Percentiles rank a stretch among this genome's conserved stretches.
These are phyloP conservation scores for Porpolomopsis calyptriformis DNA, from an alignment of 768 basidiomycete species.

Conservation along the genomic window DNA sequence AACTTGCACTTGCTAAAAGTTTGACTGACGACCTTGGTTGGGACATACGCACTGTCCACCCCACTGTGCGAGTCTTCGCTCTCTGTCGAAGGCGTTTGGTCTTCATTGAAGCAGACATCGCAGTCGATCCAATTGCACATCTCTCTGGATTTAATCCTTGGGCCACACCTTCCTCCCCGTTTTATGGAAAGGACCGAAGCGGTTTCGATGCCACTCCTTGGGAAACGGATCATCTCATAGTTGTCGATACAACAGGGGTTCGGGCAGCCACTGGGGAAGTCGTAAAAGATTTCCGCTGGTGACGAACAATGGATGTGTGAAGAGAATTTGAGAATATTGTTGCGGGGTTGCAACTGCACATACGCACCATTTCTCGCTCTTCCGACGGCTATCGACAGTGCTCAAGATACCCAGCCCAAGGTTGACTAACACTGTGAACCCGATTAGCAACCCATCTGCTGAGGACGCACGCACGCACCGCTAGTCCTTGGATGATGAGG, in stretches of 20 bases:
- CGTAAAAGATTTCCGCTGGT: constrained; percentile 59
- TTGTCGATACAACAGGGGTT: constrained; percentile 73
- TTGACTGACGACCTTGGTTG: constrained; percentile 34
- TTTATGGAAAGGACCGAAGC: constrained; percentile 56
- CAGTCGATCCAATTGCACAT: constrained; percentile 85
- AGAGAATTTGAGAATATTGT: constrained; percentile 74
- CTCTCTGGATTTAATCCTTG: constrained; percentile 41
- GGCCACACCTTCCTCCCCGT: constrained; percentile 40
- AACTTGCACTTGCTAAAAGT: constrained; percentile 70
- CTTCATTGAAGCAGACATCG: constrained; percentile 46
- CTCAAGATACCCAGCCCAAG: too few species aligned
- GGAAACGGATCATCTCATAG: constrained; percentile 76
- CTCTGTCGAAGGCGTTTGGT: constrained; percentile 24
- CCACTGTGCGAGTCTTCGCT: constrained; percentile 36
- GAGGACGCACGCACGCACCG: too few species aligned
- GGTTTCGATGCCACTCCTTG: constrained; percentile 48
- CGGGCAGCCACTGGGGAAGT: constrained; percentile 71
- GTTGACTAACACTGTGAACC: too few species aligned
- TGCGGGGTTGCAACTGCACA: too few species aligned
- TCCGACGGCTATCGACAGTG: too few species aligned
- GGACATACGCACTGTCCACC: constrained; percentile 19
- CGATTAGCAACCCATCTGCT: too few species aligned
- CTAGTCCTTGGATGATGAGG: too few species aligned
- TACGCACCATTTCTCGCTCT: too few species aligned
- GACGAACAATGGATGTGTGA: constrained; percentile 65